Conservation (phyloP, 805 yeast genomes). For the Sugiyamaella boreocaroliniensis region DNA sequence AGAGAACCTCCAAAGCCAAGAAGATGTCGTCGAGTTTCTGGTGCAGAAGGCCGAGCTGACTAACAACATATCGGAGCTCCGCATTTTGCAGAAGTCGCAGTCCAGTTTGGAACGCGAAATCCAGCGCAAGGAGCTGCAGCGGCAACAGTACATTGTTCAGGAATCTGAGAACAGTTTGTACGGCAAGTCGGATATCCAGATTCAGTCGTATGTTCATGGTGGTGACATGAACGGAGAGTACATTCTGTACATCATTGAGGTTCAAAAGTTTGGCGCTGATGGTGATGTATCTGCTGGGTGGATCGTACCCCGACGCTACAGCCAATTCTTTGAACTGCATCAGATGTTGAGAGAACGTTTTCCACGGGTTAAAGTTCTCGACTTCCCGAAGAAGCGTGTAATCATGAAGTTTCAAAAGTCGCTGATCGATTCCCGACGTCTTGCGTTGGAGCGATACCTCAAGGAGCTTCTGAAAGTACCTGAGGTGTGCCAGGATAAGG, state of each 20-base stretch:
- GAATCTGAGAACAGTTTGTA: conserved; percentile 73
- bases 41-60: conserved; percentile 79
- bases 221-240: conserved; percentile 52
- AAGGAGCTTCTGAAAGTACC: conserved; percentile 51
- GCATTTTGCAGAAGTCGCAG: conserved; percentile 61
- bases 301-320: conserved; percentile 85
- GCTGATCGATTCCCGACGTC: conserved; percentile 57
- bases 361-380: conserved; percentile 42
- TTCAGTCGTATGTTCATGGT: conserved; percentile 44
- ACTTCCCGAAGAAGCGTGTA: conserved; percentile 49
- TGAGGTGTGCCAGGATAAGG: conserved; percentile 64
- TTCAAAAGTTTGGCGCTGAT: conserved; percentile 45
- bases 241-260: conserved; percentile 68
- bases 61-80: conserved; percentile 62
- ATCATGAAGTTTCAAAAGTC: conserved; percentile 66
- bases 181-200: conserved; percentile 36
- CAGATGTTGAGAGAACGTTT: conserved; percentile 52
- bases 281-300: conserved; percentile 60
- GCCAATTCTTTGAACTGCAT: conserved; percentile 71
- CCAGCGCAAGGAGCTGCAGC: conserved; percentile 62
- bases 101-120: conserved; percentile 63
- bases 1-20: conserved; percentile 52
- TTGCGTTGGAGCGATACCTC: conserved; percentile 56
- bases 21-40: conserved; percentile 57
- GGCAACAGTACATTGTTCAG: conserved; percentile 75